Conservation (phyloP, 1,139 yeast species). For the Candida tropicalis region DNA sequence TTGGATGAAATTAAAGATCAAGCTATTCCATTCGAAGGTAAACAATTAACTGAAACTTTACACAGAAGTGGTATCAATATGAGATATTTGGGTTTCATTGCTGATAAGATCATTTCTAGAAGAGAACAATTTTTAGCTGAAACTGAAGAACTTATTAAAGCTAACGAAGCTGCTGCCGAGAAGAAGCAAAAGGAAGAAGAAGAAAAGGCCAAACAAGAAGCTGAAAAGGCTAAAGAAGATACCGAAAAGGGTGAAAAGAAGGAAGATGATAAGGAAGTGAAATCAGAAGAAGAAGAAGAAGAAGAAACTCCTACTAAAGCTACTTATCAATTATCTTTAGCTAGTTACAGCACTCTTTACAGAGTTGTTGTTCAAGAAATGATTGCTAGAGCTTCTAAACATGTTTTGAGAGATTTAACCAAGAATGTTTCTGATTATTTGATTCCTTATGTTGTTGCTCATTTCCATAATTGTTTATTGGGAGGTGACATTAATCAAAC, state of each 20-base stretch:
- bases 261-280: conserved; percentile 34
- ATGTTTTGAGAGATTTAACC: conserved; percentile 59
- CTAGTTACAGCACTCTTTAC: conserved; percentile 51
- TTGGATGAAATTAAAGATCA: conserved; percentile 57
- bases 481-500: conserved; percentile 47
- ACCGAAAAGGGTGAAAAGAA: conserved; percentile 24
- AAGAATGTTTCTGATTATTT: conserved; percentile 54
- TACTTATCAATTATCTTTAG: conserved; percentile 43
- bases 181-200: conserved; percentile 24
- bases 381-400: conserved; percentile 79
- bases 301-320: conserved; percentile 39
- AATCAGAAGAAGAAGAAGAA: conserved; percentile 25
- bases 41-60: conserved; percentile 64
- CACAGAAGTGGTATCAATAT: conserved; percentile 86
- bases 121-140: conserved; percentile 27
- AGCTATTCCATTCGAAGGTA: conserved; percentile 79
- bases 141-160: conserved; percentile 23
- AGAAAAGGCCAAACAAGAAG: conserved; percentile 22
- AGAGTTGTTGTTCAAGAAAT: conserved; percentile 64
- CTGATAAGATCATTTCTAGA: conserved; percentile 31
- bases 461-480: conserved; percentile 73
- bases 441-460: conserved; percentile 63
- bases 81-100: conserved; percentile 79
- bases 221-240: conserved; percentile 24
- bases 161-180: conserved; percentile 32